Percentiles rank a stretch among this genome's conserved stretches.
phyloP scores from a whole-genome alignment of 345 rosid species.

The Sisymbrium altissimum region DNA sequence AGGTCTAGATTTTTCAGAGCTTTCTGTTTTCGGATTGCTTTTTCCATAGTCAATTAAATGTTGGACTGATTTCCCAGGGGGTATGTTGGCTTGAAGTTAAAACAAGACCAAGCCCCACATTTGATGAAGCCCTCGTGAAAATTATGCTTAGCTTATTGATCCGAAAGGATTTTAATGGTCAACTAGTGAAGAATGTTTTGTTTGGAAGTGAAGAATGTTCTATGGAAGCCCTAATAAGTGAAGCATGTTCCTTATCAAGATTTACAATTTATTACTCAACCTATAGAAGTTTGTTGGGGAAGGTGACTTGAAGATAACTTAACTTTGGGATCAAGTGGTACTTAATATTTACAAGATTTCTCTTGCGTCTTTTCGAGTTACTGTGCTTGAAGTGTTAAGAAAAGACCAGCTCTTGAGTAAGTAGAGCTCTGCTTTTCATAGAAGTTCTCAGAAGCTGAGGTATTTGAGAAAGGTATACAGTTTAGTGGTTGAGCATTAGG shows the following conservation, averaged over 20 bases:
- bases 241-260: constrained; percentile 50
- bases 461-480: constrained; percentile 36
- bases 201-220: constrained; percentile 18
- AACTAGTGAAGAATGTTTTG: constrained; percentile 41
- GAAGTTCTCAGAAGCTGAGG: constrained; percentile 44
- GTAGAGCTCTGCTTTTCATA: constrained; percentile 41
- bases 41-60: constrained; percentile 48
- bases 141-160: constrained; percentile 42
- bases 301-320: constrained; percentile 48
- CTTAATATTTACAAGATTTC: constrained; percentile 71
- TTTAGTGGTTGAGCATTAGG: constrained; percentile 30
- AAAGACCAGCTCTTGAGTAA: constrained; percentile 55
- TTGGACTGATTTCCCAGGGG: constrained; percentile 96
- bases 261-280: constrained; percentile 53
- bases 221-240: constrained; percentile 28
- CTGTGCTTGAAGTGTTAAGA: constrained; percentile 61
- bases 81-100: constrained; percentile 94
- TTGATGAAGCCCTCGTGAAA: constrained; percentile 67
- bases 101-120: constrained; percentile 89
- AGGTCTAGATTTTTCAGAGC: not conserved
- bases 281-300: constrained; percentile 73
- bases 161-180: not conserved
- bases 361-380: constrained; percentile 76
- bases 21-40: constrained; percentile 12
- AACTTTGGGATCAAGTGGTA: constrained; percentile 63